Evolutionary conservation across 192 early-diverging fungal species (phyloP).

Genomic region (Coemansia guatemalensis): DNA sequence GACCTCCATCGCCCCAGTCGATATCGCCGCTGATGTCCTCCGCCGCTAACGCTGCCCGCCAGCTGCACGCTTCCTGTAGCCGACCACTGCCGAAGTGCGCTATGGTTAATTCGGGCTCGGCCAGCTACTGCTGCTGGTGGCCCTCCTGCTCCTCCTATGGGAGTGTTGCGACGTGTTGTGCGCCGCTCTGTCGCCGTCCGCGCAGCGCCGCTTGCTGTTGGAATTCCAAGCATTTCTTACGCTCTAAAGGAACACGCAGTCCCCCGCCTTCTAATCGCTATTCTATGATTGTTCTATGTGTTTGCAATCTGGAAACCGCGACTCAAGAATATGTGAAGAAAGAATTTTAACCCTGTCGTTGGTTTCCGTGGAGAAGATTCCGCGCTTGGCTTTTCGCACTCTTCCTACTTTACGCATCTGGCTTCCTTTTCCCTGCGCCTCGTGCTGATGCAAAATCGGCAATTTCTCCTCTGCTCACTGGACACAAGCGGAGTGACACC

Average conservation of each 20-base stretch:
- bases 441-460: no score
- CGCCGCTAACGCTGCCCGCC: neutral
- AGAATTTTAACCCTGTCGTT: neutral
- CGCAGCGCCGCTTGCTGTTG: neutral
- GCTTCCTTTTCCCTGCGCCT: no score
- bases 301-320: no score
- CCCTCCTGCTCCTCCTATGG: neutral
- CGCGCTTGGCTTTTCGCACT: no score
- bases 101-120: conserved; percentile 16
- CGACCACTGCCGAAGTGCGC: conserved; percentile 47
- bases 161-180: neutral
- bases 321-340: no score
- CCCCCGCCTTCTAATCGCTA: no score
- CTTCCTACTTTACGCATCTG: no score
- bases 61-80: conserved; percentile 26
- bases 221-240: conserved; percentile 11
- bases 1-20: conserved; percentile 49
- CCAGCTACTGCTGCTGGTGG: conserved; percentile 4
- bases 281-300: no score
- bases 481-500: no score
- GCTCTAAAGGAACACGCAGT: neutral
- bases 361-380: neutral
- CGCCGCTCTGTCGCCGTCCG: neutral
- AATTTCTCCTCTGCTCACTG: no score
- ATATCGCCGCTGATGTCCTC: conserved; percentile 33